Evolutionary conservation across 345 rosid genomes (phyloP).

Genomic region (Chamaenerion angustifolium): DNA sequence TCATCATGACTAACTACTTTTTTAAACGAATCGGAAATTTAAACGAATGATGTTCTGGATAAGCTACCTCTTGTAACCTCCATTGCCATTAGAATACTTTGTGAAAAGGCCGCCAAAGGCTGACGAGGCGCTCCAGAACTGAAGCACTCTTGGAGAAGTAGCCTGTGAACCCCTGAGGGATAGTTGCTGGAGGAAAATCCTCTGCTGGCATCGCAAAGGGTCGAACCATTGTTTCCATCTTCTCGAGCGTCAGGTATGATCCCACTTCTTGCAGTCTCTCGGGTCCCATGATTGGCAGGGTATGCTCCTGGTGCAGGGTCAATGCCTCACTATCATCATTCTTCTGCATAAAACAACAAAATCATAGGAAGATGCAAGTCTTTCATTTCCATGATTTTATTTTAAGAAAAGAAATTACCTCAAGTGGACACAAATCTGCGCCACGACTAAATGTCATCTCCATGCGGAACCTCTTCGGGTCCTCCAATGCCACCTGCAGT

Average conservation of each 20-base stretch:
- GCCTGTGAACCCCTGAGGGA: conserved; percentile 84
- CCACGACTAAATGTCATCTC: conserved; percentile 96
- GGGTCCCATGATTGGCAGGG: conserved; percentile 94
- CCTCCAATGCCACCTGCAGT: conserved; percentile 65
- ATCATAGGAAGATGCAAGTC: not conserved
- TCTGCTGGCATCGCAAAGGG: conserved; percentile 98
- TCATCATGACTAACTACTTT: too few species aligned
- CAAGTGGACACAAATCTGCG: conserved; percentile 86
- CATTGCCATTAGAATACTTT: conserved; percentile 24
- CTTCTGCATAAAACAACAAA: conserved; percentile 20
- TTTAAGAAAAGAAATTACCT: conserved; percentile 27
- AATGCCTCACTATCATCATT: conserved; percentile 50
- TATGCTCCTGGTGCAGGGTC: conserved; percentile 78
- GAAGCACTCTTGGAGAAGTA: conserved; percentile 88
- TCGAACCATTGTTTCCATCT: conserved; percentile 83
- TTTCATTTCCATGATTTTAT: not conserved
- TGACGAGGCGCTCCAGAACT: conserved; percentile 67
- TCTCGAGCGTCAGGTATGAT: conserved; percentile 70
- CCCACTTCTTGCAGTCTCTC: conserved; percentile 89
- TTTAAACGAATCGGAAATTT: too few species aligned
- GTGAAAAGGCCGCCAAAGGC: conserved; percentile 69
- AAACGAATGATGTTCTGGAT: too few species aligned
- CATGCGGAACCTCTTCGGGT: conserved; percentile 74
- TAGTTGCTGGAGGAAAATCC: conserved; percentile 86
- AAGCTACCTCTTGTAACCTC: too few species aligned